phyloP scores from a whole-genome alignment of 1,139 yeast species.

The Hyphopichia burtonii region DNA sequence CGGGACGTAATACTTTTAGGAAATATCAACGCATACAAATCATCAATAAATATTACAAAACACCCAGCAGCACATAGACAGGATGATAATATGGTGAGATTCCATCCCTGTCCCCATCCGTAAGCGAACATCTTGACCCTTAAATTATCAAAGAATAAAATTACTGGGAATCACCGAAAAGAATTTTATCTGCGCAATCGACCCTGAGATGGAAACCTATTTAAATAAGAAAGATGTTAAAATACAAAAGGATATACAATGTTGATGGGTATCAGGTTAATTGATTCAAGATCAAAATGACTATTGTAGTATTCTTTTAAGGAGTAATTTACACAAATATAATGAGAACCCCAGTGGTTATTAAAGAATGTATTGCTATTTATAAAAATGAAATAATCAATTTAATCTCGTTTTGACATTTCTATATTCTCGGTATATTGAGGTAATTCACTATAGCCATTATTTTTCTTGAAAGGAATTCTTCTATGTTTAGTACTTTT shows the following conservation, averaged over 20 bases:
- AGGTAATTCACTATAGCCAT: constrained; percentile 26
- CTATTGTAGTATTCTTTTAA: background rate
- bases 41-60: constrained; percentile 51
- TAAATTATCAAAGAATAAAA: too few relatives aligned
- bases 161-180: too few relatives aligned
- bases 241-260: too few relatives aligned
- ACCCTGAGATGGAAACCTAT: too few relatives aligned
- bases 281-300: too few relatives aligned
- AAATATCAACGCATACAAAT: constrained; percentile 35
- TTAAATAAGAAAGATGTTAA: too few relatives aligned
- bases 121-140: too few relatives aligned
- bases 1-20: constrained; percentile 41
- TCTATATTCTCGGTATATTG: constrained; percentile 20
- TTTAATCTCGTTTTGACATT: constrained; percentile 4
- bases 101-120: constrained; percentile 53
- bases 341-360: background rate
- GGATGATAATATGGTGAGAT: constrained; percentile 54
- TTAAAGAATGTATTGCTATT: too few relatives aligned
- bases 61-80: constrained; percentile 61
- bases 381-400: background rate
- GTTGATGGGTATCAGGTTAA: too few relatives aligned
- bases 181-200: too few relatives aligned
- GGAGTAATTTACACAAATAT: background rate
- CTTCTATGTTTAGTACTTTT: constrained; percentile 33
- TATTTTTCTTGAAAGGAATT: constrained; percentile 27